Evolutionary conservation across 179 eudicot genomes (phyloP).

Genomic region (Gypsophila paniculata): DNA sequence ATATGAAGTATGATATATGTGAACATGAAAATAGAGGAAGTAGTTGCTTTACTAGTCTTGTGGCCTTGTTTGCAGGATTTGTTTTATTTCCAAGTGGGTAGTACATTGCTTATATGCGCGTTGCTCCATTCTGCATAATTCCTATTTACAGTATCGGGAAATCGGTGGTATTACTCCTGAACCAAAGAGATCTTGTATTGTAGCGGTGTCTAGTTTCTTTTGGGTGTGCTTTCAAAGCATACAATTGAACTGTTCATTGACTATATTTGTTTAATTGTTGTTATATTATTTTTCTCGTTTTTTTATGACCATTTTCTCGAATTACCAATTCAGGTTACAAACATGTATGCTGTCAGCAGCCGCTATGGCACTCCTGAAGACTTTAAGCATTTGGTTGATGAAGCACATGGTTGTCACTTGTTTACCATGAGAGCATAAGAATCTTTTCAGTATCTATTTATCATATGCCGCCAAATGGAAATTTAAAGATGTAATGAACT

Average conservation of each 20-base stretch:
- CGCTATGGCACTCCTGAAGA: slow-evolving; percentile 99
- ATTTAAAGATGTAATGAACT: slow-evolving; percentile 2
- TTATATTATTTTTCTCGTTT: background rate
- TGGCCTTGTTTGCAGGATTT: background rate
- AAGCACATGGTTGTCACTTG: slow-evolving; percentile 75
- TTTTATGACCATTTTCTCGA: slow-evolving; percentile 10
- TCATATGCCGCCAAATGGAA: background rate
- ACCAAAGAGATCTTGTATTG: background rate
- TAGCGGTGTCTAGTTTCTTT: slow-evolving; percentile 1
- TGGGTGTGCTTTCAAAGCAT: slow-evolving; percentile 8
- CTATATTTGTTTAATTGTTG: slow-evolving; percentile 1
- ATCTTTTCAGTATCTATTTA: background rate
- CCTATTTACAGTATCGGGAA: background rate
- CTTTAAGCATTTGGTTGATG: slow-evolving; percentile 84
- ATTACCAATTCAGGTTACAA: slow-evolving; percentile 64
- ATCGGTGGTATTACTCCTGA: background rate
- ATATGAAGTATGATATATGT: background rate
- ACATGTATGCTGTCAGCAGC: slow-evolving; percentile 94
- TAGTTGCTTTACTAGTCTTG: background rate
- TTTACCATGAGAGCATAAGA: slow-evolving; percentile 18
- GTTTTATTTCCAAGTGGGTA: background rate
- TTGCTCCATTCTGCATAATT: background rate
- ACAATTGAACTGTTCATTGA: background rate
- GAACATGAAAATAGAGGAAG: background rate
- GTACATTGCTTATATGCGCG: background rate